phyloP scores from a whole-genome alignment of 2,329 filamentous ascomycete species.

The Aspergillus ustus region DNA sequence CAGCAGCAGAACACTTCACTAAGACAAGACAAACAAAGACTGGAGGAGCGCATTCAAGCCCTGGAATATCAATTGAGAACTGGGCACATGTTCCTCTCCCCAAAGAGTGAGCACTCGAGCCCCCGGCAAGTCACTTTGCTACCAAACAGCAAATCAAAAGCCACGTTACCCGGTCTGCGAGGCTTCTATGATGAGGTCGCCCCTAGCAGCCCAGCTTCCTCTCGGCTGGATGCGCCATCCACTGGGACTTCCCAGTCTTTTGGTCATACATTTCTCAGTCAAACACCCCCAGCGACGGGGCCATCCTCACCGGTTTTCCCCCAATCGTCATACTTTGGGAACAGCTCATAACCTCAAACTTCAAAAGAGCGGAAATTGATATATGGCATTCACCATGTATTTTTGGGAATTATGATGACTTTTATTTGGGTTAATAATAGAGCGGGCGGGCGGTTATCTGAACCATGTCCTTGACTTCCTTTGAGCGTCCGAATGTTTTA shows the following conservation, averaged over 20 bases:
- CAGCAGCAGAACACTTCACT: conserved; percentile 40
- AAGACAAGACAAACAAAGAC: conserved; percentile 42
- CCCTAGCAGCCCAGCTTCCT: conserved; percentile 30
- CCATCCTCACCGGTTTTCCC: conserved; percentile 43
- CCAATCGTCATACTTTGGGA: conserved; percentile 29
- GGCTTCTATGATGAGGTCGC: conserved; percentile 42
- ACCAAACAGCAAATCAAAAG: conserved; percentile 37
- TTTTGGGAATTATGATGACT: conserved; percentile 18
- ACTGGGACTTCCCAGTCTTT: conserved; percentile 36
- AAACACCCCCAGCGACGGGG: conserved; percentile 40
- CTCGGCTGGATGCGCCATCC: conserved; percentile 28
- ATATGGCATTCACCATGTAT: background rate
- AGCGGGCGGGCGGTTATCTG: conserved; percentile 18
- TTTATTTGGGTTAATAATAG: conserved; percentile 18
- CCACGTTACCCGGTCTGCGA: conserved; percentile 41
- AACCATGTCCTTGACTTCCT: conserved; percentile 20
- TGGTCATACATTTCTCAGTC: conserved; percentile 33
- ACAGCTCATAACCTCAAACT: conserved; percentile 12
- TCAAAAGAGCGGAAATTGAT: conserved; percentile 12
- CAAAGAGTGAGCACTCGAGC: conserved; percentile 37
- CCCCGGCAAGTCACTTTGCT: conserved; percentile 32
- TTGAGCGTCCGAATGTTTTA: conserved; percentile 35
- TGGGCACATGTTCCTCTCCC: conserved; percentile 44
- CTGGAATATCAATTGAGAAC: conserved; percentile 45
- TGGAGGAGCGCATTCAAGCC: conserved; percentile 41